Evolutionary conservation across 306 rosid genomes (phyloP).

Genomic region (Gleditsia sinensis): DNA sequence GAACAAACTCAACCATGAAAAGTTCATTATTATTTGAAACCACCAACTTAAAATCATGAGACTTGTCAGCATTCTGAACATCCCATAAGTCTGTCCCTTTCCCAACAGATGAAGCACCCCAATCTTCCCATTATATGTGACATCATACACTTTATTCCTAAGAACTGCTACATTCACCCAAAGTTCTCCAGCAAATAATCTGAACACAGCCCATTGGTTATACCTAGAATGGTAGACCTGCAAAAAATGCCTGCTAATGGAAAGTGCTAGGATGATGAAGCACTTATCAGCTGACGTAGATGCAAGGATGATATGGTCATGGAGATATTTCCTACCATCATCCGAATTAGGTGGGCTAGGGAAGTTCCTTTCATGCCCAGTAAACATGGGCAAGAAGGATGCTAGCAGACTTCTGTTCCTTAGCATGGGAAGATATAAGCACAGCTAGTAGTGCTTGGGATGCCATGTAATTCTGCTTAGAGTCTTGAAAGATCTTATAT

Average conservation of each 20-base stretch:
- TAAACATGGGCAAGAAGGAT: background rate
- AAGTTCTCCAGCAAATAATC: too few species aligned
- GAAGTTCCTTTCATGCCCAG: too few species aligned
- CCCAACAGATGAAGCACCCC: background rate
- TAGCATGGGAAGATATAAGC: background rate
- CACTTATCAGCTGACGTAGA: too few species aligned
- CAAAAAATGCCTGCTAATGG: background rate
- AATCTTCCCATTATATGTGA: background rate
- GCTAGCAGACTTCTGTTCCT: background rate
- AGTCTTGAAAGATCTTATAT: background rate
- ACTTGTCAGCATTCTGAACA: too few species aligned
- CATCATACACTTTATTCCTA: background rate
- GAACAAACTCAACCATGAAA: background rate
- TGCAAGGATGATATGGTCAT: too few species aligned
- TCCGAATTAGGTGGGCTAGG: too few species aligned
- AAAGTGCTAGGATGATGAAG: background rate
- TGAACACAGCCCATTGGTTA: background rate
- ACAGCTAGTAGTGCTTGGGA: background rate
- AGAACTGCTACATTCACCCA: background rate
- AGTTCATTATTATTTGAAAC: background rate
- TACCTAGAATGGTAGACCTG: background rate
- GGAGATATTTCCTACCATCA: too few species aligned
- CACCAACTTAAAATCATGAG: constrained; percentile 20
- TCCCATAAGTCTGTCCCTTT: fast-evolving
- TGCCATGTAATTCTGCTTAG: background rate